Evolutionary conservation across 768 basidiomycete species (phyloP).

Genomic region (Coprinopsis marcescibilis): DNA sequence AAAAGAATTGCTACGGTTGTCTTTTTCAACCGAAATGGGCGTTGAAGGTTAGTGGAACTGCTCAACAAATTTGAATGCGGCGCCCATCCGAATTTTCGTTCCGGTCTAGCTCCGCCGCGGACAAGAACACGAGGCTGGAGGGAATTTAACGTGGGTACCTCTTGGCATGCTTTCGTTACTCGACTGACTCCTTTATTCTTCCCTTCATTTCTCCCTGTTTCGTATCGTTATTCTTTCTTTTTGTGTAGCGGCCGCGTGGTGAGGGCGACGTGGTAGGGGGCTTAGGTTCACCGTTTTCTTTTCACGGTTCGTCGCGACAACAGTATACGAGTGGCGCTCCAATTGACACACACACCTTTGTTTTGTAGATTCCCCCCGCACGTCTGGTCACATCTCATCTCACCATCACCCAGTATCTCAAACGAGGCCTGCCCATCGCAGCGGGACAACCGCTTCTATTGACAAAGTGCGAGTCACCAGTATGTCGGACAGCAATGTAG

Average conservation of each 20-base stretch:
- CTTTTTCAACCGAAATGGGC: slow-evolving; percentile 31
- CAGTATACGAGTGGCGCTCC: no score
- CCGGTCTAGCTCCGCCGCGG: no score
- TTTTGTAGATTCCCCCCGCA: slow-evolving; percentile 25
- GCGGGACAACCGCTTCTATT: slow-evolving; percentile 3
- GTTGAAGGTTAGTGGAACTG: slow-evolving; percentile 16
- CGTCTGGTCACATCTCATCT: slow-evolving; percentile 4
- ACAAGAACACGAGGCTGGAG: slow-evolving; percentile 28
- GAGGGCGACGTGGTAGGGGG: slow-evolving; percentile 18
- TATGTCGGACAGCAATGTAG: slow-evolving; percentile 9
- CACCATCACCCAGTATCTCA: background rate
- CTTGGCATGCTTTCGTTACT: slow-evolving; percentile 12
- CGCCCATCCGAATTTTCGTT: background rate
- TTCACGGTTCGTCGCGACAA: slow-evolving; percentile 33
- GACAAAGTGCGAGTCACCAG: slow-evolving; percentile 2
- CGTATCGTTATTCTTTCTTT: slow-evolving; percentile 16
- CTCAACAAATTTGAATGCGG: no score
- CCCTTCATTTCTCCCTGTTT: slow-evolving; percentile 17
- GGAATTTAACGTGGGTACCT: slow-evolving; percentile 29
- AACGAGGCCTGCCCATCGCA: background rate
- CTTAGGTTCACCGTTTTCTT: slow-evolving; percentile 35
- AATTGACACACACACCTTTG: slow-evolving; percentile 6
- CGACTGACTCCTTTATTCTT: slow-evolving; percentile 19
- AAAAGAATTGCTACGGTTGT: slow-evolving; percentile 46
- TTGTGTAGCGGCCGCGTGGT: slow-evolving; percentile 21